A percentile compares a stretch with the other conserved stretches of the same genome.
Conservation (phyloP, 2,329 filamentous ascomycete genomes). For the Scedosporium boydii region DNA sequence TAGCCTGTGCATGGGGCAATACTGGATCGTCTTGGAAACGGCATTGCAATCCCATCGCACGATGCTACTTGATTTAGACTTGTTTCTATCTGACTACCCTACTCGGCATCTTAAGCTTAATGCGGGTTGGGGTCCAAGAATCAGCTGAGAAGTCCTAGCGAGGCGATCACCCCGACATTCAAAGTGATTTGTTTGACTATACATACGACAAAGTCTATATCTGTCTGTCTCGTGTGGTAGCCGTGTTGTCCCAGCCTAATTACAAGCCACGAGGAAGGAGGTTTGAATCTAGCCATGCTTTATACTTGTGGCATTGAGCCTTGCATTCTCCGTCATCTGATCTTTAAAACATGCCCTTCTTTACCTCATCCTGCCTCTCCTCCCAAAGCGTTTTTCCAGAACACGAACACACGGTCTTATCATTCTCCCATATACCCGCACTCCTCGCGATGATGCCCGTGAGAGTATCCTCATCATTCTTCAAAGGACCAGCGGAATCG, state of each 20-base stretch:
- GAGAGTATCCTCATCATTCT: constrained; percentile 75
- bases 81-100: not conserved
- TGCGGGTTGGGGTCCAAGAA: not conserved
- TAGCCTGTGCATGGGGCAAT: not conserved
- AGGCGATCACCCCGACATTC: not conserved
- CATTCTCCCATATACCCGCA: constrained; percentile 97
- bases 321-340: not conserved
- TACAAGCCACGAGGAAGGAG: no score
- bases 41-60: not conserved
- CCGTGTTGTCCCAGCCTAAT: not conserved
- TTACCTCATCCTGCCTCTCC: constrained; percentile 81
- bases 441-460: constrained; percentile 92
- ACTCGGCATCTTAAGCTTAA: not conserved
- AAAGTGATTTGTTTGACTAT: not conserved
- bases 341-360: constrained; percentile 76
- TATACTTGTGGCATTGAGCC: not conserved
- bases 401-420: constrained; percentile 96
- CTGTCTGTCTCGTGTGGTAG: not conserved
- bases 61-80: not conserved
- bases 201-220: not conserved
- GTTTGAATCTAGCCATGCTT: not conserved
- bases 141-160: not conserved
- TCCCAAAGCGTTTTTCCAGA: constrained; percentile 98
- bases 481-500: constrained; percentile 40
- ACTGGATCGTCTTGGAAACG: not conserved